Evolutionary conservation across 2,329 filamentous ascomycete species (phyloP), one percentile per base, ranked within the genome.

Genomic region (Peltaster fructicola): DNA sequence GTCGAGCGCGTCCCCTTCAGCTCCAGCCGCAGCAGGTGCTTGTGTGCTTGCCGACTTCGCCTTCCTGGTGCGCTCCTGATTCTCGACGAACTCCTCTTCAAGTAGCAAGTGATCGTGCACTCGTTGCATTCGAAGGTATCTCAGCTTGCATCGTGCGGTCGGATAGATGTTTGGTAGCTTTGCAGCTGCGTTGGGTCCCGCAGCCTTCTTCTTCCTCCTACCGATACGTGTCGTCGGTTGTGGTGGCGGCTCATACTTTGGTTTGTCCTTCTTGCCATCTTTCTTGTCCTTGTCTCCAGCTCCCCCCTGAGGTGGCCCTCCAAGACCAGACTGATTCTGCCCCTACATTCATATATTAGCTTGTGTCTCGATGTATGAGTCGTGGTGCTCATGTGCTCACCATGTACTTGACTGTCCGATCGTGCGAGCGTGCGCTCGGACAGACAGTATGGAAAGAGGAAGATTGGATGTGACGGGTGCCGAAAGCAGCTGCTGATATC

Each of bases 51-150:
- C 76, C 27, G 69, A 75, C 65, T 92, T 93, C 35, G 82, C 76
- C 55, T 92, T 93, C 44, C 90, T 74, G 43, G 93, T 63, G 22
- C 81, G 79, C 57, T 98, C 88, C 57, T 98, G 88, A 53, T 98
- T 98, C 63, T 95, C 85, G 34, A 98, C 88, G 39, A 92, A 98
- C 56, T 98, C 88, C 51, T 98, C 88, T 53, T 98, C 88, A 15
- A 98, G 70, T 34, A 98, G 63, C 32, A 98, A 65, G 48, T 98
- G 88, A 51, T 98, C 88, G 61, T 98, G 90, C 43, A 95, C 82
- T 47, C 88, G 75, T 60, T 98, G 88, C 88, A 98, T 93, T 44
- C 88, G 80, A 31, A 98, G 69, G 36, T 95, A 81, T 42, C 85
- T 74, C 40, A 98, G 68, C 63, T 98, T 98, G 68, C 88, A 98